Evolutionary conservation across 805 yeast genomes (phyloP), one percentile per base, ranked within the genome.

Genomic region (Groenewaldozyma salmanticensis): DNA sequence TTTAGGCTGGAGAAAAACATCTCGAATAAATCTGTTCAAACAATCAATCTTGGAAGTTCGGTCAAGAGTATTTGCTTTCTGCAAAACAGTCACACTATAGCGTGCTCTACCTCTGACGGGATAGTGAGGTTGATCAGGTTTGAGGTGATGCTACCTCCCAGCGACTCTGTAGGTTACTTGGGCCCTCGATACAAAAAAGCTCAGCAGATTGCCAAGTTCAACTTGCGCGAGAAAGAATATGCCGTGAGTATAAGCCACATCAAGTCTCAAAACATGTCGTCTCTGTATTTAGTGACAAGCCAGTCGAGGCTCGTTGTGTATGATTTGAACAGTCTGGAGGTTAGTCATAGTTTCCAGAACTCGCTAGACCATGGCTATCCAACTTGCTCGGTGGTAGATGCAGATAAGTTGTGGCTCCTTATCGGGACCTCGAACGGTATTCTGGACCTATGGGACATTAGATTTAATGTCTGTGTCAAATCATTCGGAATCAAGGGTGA

Each of bases 381-480:
- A 0, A 71, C 77, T 0, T 61, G 79, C 15, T 74, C 86, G 52
- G 67, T 74, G 1, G 59, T 81, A 18, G 81, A 79, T 40, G 58
- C 62, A 0, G 61, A 67, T 13, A 60, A 65, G 20, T 62, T 71
- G 4, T 85, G 95, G 85, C 55, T 84, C 1, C 57, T 84, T 5
- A 55, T 81, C 2, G 96, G 96, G 0, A 84, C 96, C 0, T 63
- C 73, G 0, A 72, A 71, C 31, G 96, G 96, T 1, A 63, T 79
- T 1, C 55, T 92, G 22, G 78, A 77, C 47, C 60, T 90, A 13
- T 87, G 95, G 94, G 96, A 87, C 57, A 49, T 83, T 27, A 65
- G 94, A 40, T 84, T 86, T 56, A 68, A 68, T 27, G 44, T 81
- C 0, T 62, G 72, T 33, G 62, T 85, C 27, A 77, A 72, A 45